Percentiles rank a stretch among this genome's conserved stretches.
Conservation (phyloP, 441 rosid genomes). For the Bocquillonia castaneifolia region DNA sequence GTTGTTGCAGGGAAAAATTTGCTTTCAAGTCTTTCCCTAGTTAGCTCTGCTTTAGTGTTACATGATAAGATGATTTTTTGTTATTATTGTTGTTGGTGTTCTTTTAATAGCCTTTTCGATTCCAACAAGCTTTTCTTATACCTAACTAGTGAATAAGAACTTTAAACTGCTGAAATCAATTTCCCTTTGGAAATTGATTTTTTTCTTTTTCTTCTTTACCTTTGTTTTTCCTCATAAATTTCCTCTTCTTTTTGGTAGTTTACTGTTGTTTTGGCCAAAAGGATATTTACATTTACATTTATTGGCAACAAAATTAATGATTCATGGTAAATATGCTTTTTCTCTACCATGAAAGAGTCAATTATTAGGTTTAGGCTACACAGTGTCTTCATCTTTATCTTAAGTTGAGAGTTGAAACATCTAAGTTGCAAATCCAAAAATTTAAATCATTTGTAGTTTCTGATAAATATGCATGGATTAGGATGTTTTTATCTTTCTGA, state of each 20-base stretch:
- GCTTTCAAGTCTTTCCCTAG: not conserved
- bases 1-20: not conserved
- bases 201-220: not conserved
- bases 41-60: no score
- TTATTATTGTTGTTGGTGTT: no score
- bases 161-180: not conserved
- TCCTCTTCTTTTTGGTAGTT: not conserved
- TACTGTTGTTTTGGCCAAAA: not conserved
- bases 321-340: not conserved
- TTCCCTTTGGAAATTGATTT: not conserved
- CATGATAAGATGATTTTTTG: not conserved
- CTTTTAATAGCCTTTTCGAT: no score
- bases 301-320: not conserved
- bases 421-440: not conserved
- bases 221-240: no score
- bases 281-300: not conserved
- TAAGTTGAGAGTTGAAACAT: not conserved
- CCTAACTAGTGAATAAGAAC: not conserved
- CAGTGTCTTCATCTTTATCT: not conserved
- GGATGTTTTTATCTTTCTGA: not conserved
- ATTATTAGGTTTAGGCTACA: not conserved
- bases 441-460: constrained; percentile 3
- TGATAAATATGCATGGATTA: not conserved
- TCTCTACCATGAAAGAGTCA: not conserved
- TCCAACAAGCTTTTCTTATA: no score